Base-by-base conservation (phyloP, 2,329 filamentous ascomycete species). In the Neopestalotiopsis sp. region DNA sequence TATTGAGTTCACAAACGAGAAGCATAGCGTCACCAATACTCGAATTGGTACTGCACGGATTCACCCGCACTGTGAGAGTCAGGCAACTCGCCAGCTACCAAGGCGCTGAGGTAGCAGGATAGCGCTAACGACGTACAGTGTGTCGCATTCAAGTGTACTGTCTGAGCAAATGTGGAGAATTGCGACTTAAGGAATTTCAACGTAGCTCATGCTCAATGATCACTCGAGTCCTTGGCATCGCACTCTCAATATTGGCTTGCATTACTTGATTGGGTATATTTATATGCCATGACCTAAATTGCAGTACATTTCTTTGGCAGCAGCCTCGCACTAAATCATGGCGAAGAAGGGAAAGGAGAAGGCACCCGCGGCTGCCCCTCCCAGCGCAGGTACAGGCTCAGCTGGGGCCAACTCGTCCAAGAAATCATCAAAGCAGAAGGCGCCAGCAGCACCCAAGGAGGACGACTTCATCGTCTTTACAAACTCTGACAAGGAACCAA, bases 401-500 rank as follows among this genome's bases (percentile, higher is more conserved):
- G 68, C 69, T 14, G 62, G 68, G 14, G 72, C 5, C 34, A 38
- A 74, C 61, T 73, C 78, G 42, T 74, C 77, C 62, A 80, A 79
- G 69, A 81, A 80, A 58, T 71, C 78, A 32, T 71, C 76, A 62
- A 80, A 82, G 64, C 69, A 78, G 62, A 71, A 78, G 32, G 69
- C 77, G 14, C 69, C 79, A 38, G 34, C 79, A 10, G 34, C 34
- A 13, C 73, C 78, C 14, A 76, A 80, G 24, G 85, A 87, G 71
- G 85, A 86, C 75, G 85, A 86, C 76, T 86, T 87, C 73, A 87
- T 87, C 69, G 81, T 88, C 62, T 88, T 87, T 71, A 84, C 84
- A n/a, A 89, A 88, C 74, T 85, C 85, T n/a, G 87, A 86, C 72
- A 88, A 88, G 73, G 85, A 86, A 24, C 75, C 81, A 32, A 86